Evolutionary conservation across 441 rosid species (phyloP).

Genomic region (Gossypium davidsonii): DNA sequence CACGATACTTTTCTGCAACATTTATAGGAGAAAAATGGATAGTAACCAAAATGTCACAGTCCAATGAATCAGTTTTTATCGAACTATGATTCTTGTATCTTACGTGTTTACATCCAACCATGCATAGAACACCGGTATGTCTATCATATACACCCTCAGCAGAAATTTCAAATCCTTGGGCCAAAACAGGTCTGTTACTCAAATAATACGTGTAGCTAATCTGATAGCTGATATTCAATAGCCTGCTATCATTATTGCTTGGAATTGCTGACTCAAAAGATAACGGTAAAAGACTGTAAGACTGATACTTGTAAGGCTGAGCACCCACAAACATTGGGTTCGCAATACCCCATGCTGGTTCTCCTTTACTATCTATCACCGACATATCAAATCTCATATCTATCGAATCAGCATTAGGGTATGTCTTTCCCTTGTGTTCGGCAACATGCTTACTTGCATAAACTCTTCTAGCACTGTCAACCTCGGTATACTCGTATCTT

Average conservation of each 20-base stretch:
- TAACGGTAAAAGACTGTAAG: conserved; percentile 2
- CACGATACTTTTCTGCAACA: conserved; percentile 36
- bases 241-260: conserved; percentile 28
- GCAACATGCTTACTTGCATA: conserved; percentile 34
- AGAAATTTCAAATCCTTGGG: conserved; percentile 39
- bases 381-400: conserved; percentile 71
- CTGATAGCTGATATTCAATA: conserved; percentile 60
- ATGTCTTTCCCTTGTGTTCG: conserved; percentile 42
- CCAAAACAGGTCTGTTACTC: conserved; percentile 19
- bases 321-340: conserved; percentile 65
- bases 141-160: conserved; percentile 77
- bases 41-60: conserved; percentile 55
- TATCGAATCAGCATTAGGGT: conserved; percentile 47
- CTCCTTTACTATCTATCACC: conserved; percentile 38
- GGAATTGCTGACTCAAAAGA: conserved; percentile 13
- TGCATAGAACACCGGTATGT: conserved; percentile 63
- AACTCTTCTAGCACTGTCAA: conserved; percentile 27
- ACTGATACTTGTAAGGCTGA: conserved; percentile 27
- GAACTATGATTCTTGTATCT: conserved; percentile 19
- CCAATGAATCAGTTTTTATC: conserved; percentile 28
- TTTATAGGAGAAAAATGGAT: conserved; percentile 55
- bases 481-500: conserved; percentile 52
- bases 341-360: conserved; percentile 37
- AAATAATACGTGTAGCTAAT: conserved; percentile 34
- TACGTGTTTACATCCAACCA: conserved; percentile 66